Evolutionary conservation across 805 yeast species (phyloP).

Genomic region (Kazachstania psychrophila): DNA sequence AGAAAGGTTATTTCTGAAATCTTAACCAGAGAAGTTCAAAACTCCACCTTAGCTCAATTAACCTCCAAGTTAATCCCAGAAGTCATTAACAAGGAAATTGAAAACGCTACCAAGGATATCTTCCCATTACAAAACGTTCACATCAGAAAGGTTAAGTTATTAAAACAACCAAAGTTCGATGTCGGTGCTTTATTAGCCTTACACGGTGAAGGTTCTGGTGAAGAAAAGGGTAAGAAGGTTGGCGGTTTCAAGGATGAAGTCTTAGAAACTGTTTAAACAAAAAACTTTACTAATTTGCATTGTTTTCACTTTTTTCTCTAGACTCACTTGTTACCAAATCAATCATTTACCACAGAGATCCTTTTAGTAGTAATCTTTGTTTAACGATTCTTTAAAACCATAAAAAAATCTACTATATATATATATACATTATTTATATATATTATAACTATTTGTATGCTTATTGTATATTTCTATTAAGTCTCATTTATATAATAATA

Average conservation of each 20-base stretch:
- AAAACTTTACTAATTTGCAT: background rate
- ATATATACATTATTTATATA: background rate
- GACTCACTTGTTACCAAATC: background rate
- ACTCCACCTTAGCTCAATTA: slow-evolving; percentile 91
- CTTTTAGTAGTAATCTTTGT: background rate
- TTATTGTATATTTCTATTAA: too few species aligned
- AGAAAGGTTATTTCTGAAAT: slow-evolving; percentile 95
- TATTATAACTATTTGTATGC: too few species aligned
- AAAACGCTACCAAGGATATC: slow-evolving; percentile 88
- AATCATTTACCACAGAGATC: background rate
- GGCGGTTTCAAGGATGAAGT: slow-evolving; percentile 97
- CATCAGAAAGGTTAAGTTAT: slow-evolving; percentile 96
- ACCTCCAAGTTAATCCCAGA: slow-evolving; percentile 96
- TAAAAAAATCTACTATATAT: background rate
- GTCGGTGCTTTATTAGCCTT: slow-evolving; percentile 90
- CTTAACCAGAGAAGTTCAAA: slow-evolving; percentile 91
- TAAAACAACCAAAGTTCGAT: slow-evolving; percentile 97
- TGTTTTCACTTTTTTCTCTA: background rate
- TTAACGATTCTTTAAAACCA: background rate
- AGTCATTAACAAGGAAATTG: slow-evolving; percentile 96
- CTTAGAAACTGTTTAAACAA: slow-evolving; percentile 69
- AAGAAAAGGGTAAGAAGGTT: slow-evolving; percentile 97
- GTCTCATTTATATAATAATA: background rate
- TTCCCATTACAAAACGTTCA: slow-evolving; percentile 97
- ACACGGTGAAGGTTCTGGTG: slow-evolving; percentile 91